Percentiles rank a stretch among this genome's conserved stretches.
These are phyloP conservation scores for Malus hybrid DNA, from an alignment of 331 rosid species.

Conservation along the genomic window DNA sequence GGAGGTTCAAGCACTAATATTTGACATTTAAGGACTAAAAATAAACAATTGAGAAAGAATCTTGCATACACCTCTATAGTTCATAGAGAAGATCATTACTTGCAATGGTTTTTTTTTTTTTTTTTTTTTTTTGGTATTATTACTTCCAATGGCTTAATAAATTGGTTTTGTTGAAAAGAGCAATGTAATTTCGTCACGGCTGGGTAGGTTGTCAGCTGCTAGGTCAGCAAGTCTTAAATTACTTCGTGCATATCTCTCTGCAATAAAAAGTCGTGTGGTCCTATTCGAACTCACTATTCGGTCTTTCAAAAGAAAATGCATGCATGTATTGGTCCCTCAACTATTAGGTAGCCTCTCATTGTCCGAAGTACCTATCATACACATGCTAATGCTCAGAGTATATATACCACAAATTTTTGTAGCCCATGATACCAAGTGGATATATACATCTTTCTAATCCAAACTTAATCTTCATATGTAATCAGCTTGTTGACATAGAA, in stretches of 20 bases:
- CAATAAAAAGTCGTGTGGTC: slow-evolving; percentile 64
- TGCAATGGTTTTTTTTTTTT: too few relatives aligned
- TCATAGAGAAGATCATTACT: background rate
- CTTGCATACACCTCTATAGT: background rate
- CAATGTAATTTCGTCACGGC: slow-evolving; percentile 3
- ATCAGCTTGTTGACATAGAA: background rate
- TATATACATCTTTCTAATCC: slow-evolving; percentile 7
- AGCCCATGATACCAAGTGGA: slow-evolving; percentile 28
- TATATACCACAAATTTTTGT: slow-evolving; percentile 56
- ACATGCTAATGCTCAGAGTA: slow-evolving; percentile 21
- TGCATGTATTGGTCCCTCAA: slow-evolving; percentile 52
- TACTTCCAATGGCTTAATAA: background rate
- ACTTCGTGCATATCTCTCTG: slow-evolving; percentile 75
- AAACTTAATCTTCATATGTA: background rate
- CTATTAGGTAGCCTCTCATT: slow-evolving; percentile 26
- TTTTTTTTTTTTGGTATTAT: background rate
- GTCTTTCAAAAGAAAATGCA: slow-evolving; percentile 10
- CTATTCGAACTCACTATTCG: slow-evolving; percentile 20
- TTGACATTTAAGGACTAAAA: background rate
- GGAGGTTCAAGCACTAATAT: background rate
- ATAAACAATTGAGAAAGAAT: background rate
- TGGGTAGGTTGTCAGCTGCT: slow-evolving; percentile 16
- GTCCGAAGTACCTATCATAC: slow-evolving; percentile 38
- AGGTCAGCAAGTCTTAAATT: slow-evolving; percentile 24
- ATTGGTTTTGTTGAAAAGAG: slow-evolving; percentile 23